These are phyloP conservation scores for Plasmodium inui DNA, from an alignment of 169 alveolate species.

Conservation along the genomic window DNA sequence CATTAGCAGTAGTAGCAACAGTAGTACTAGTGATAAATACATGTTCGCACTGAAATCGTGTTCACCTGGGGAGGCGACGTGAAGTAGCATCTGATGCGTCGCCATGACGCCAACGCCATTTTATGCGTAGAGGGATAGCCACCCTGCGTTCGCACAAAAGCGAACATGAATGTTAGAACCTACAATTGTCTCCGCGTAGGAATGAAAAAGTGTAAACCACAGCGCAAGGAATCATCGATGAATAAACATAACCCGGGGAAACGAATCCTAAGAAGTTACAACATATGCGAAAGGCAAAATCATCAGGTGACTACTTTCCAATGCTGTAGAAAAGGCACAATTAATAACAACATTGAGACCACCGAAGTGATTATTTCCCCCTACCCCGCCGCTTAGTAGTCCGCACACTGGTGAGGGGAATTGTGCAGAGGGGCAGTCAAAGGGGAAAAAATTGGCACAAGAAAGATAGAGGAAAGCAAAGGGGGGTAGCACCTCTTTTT, in stretches of 20 bases:
- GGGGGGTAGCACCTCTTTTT: neutral
- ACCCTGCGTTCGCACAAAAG: neutral
- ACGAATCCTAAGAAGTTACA: neutral
- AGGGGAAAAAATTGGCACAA: neutral
- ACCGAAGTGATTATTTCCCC: neutral
- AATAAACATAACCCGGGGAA: neutral
- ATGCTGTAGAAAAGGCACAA: neutral
- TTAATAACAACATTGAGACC: neutral
- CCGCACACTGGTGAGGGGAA: neutral
- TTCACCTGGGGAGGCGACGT: neutral
- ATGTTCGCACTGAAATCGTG: neutral
- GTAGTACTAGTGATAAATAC: neutral
- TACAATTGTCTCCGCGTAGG: neutral
- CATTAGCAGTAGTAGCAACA: neutral
- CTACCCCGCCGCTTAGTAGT: neutral
- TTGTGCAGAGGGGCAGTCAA: neutral
- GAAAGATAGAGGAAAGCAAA: neutral
- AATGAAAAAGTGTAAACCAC: neutral
- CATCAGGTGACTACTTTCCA: neutral
- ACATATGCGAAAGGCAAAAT: neutral
- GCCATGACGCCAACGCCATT: neutral
- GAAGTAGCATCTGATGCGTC: neutral
- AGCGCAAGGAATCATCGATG: neutral
- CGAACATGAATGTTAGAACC: neutral
- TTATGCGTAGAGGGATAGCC: neutral